Base-by-base conservation (phyloP, 352 stramenopile genomes). In the Globisporangium spiculum region DNA sequence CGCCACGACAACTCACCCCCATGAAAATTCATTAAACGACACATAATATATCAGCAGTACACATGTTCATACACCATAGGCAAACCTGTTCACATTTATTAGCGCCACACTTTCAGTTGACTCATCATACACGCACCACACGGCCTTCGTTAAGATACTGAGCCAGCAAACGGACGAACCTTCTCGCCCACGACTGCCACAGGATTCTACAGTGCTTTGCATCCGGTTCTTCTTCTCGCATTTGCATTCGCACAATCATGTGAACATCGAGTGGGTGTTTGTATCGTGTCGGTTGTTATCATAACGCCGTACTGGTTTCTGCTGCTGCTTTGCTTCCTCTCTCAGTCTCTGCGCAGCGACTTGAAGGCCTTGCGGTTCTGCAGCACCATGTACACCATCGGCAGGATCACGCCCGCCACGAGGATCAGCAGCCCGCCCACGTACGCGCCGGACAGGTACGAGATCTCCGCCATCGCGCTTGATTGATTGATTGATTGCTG, bases 331-430 rank as follows among this genome's bases (percentile, higher is more conserved):
- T 1, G 22, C 57, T 36, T n/a, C 16, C 2, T n/a, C 8, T 56
- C 20, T 78, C 65, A 92, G 71, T 92, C 84, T 67, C 84, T 66
- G 68, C 86, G 88, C 66, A 93, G 65, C n/a, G 83, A 80, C 74
- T 90, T 91, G 76, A 95, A 95, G 1, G 86, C 86, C 74, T 95
- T 95, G 73, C 88, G 90, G 75, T 95, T 95, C 72, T 95, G 88
- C 36, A 93, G 61, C 46, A 91, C 86, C 85, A 95, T 95, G 76
- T 95, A 95, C 4, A 88, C 68, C 76, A 95, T 90, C 4, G 85
- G 85, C 55, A 91, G 60, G 44, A 95, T 62, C 66, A 95, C 88
- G 44, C 85, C 88, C 16, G 76, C 70, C 50, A 88, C 46, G 65
- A 95, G 75, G 52, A 95, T 86, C 63, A 86, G 44, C 41, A 95